Base-by-base conservation (phyloP, 495 filamentous ascomycete species). In the Stereocaulon alpinum region DNA sequence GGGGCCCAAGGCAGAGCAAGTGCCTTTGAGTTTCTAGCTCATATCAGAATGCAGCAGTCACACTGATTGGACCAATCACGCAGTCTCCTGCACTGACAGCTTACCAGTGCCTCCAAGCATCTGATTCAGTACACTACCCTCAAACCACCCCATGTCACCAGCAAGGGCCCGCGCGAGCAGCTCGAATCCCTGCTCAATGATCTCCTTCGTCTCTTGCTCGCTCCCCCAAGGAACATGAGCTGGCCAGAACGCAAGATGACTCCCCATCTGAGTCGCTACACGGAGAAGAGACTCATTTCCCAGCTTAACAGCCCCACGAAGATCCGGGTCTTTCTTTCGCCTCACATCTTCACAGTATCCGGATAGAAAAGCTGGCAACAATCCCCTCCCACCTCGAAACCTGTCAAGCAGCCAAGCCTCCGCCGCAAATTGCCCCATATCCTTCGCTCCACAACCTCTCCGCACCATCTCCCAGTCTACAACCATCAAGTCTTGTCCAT, bases 401-500 rank as follows among this genome's bases (percentile, higher is more conserved):
- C 61, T 61, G 61, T 74, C 72, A 1, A 74, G 55, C 17, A 73
- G 60, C 22, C 61, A 71, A 15, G 72, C 69, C 56, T 72, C 72
- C 14, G 70, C 69, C 10, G 68, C 67, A 53, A 74, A 74, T 43
- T 71, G 72, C 27, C 61, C 72, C 10, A 73, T 62, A 58, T 74
- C 72, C 40, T 66, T 70, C 15, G 69, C 72, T 24, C 65, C 64
- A 37, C 51, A 62, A 1, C 72, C 72, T 29, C 69, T 59, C 9
- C 72, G 58, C 29, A 62, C 61, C 55, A 72, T 70, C 61, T 73
- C 70, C 72, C 69, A 74, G 50, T 74, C 72, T 24, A 72, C 66
- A 40, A 74, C 58, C 11, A 58, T 72, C 30, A 72, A 41, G 32
- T 51, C 54, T 40, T 30, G 29, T 10, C 27, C 30, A 40, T 40